A percentile compares a stretch with the other conserved stretches of the same genome.
These are phyloP conservation scores for Xylaria grammica DNA, from an alignment of 495 filamentous ascomycete genomes.

Conservation along the genomic window DNA sequence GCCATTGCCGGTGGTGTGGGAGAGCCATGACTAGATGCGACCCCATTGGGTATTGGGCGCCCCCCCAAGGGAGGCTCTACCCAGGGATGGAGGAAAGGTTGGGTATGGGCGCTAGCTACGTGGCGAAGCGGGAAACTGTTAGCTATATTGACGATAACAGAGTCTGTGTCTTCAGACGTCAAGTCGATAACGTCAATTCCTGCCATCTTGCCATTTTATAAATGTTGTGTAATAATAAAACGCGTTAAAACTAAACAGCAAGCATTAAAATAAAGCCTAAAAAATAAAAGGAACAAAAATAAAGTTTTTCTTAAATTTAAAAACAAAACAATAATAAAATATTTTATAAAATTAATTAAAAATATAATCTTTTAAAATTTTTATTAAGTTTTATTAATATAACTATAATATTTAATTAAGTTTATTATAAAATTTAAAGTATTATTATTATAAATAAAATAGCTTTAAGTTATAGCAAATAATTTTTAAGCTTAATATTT, in stretches of 20 bases:
- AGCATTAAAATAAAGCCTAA: conserved; percentile 14
- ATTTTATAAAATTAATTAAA: conserved; percentile 15
- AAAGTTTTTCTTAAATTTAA: background rate
- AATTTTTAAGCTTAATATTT: too few species aligned
- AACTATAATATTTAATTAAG: background rate
- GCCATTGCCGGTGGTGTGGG: too few species aligned
- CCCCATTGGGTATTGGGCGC: background rate
- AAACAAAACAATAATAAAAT: conserved; percentile 20
- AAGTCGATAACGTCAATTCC: background rate
- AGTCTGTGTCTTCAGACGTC: background rate
- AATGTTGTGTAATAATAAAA: too few species aligned
- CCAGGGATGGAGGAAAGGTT: background rate
- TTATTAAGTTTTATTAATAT: conserved; percentile 11
- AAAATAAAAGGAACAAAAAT: background rate
- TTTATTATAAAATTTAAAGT: background rate
- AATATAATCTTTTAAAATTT: conserved; percentile 20
- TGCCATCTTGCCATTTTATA: background rate
- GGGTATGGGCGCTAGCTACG: background rate
- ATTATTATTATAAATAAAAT: too few species aligned
- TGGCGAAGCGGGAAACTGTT: background rate
- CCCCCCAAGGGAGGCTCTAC: background rate
- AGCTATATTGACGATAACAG: background rate
- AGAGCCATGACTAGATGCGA: too few species aligned
- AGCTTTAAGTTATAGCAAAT: too few species aligned
- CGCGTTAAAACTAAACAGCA: conserved; percentile 18